phyloP scores from a whole-genome alignment of 2,329 filamentous ascomycete genomes.

The Ascomycota sp. region DNA sequence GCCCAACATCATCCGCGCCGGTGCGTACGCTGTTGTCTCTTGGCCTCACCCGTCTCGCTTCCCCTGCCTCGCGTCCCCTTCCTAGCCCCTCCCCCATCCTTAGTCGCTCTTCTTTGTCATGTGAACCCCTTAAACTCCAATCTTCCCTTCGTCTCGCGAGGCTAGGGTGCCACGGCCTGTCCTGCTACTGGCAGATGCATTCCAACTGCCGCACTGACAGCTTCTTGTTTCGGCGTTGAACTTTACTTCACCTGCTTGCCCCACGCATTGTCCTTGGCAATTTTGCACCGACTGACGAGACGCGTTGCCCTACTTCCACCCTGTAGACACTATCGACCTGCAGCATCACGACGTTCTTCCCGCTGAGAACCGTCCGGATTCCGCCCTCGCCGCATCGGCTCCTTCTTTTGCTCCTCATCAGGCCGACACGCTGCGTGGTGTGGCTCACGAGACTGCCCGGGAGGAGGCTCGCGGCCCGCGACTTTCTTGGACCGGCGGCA shows the following conservation, averaged over 20 bases:
- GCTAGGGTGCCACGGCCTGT: too few relatives aligned
- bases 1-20: conserved; percentile 38
- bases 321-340: conserved; percentile 76
- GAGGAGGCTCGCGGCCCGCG: conserved; percentile 46
- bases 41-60: conserved; percentile 2
- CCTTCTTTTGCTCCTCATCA: conserved; percentile 56
- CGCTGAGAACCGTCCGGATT: conserved; percentile 49
- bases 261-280: neutral
- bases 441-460: conserved; percentile 55
- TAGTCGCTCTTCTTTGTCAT: too few relatives aligned
- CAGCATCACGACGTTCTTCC: conserved; percentile 70
- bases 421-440: conserved; percentile 62
- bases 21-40: conserved; percentile 21
- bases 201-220: too few relatives aligned
- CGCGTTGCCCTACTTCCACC: neutral
- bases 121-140: too few relatives aligned
- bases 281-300: neutral
- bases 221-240: too few relatives aligned
- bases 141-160: too few relatives aligned
- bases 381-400: conserved; percentile 23
- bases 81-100: neutral
- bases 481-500: conserved; percentile 28
- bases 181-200: too few relatives aligned
- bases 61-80: conserved; percentile 1
- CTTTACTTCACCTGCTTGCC: too few relatives aligned